Evolutionary conservation across 345 rosid genomes (phyloP).

Genomic region (Balakata baccata): DNA sequence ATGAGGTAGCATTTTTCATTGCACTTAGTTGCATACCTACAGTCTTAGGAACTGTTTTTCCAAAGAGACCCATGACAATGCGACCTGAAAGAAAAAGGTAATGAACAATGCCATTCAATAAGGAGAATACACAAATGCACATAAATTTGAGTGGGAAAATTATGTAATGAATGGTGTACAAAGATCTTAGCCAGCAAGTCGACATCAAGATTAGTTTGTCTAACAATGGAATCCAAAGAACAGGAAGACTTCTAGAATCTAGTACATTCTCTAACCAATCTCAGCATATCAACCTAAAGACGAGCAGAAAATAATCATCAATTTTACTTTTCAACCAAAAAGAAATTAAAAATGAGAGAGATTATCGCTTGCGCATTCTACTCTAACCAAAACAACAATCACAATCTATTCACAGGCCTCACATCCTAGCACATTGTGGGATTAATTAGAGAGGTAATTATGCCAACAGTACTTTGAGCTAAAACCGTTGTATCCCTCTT

Average conservation of each 20-base stretch:
- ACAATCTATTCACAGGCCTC: constrained; percentile 1
- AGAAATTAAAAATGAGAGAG: background rate
- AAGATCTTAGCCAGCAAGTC: background rate
- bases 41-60: constrained; percentile 42
- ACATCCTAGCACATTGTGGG: background rate
- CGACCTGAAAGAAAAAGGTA: constrained; percentile 32
- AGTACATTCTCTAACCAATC: background rate
- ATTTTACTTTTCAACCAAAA: background rate
- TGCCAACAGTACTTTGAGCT: background rate
- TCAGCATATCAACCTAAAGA: background rate
- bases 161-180: background rate
- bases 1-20: background rate
- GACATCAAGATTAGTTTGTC: background rate
- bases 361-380: background rate
- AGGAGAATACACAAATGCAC: background rate
- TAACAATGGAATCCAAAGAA: background rate
- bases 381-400: background rate
- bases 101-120: background rate
- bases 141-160: background rate
- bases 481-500: background rate
- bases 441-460: background rate
- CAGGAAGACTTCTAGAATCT: background rate
- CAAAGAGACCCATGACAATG: constrained; percentile 37
- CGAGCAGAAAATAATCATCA: background rate
- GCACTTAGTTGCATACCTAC: constrained; percentile 25